Percentiles rank a stretch among this genome's conserved stretches.
phyloP scores from a whole-genome alignment of 1,284 basidiomycete species.

The Boletus semigastroideus region DNA sequence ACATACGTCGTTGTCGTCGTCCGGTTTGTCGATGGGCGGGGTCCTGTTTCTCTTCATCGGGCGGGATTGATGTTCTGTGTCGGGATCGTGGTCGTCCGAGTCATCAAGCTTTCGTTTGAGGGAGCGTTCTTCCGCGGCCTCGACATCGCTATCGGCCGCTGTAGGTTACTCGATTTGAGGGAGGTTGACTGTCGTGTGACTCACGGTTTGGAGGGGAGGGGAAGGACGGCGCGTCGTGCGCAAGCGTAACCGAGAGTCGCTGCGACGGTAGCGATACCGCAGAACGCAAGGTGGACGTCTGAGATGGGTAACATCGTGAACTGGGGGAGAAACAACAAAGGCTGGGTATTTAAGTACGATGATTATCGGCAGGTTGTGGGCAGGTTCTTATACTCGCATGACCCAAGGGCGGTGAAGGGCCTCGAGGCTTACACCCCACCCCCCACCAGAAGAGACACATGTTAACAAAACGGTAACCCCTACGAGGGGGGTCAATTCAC shows the following conservation, averaged over 20 bases:
- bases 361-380: constrained; percentile 22
- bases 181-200: constrained; percentile 30
- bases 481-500: constrained; percentile 7
- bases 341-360: constrained; percentile 25
- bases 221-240: constrained; percentile 38
- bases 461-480: no score
- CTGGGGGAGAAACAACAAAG: not conserved
- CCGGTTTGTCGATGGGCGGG: constrained; percentile 39
- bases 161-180: constrained; percentile 30
- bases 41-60: constrained; percentile 53
- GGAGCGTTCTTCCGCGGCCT: constrained; percentile 33
- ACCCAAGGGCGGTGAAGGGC: constrained; percentile 27
- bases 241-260: constrained; percentile 58
- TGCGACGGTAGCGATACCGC: constrained; percentile 55
- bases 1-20: constrained; percentile 31
- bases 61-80: constrained; percentile 23
- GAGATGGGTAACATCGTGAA: constrained; percentile 32
- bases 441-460: no score
- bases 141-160: constrained; percentile 36
- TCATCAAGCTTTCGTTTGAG: constrained; percentile 44
- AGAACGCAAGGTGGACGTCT: constrained; percentile 48
- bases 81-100: constrained; percentile 30
- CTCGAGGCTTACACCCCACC: no score
- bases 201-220: constrained; percentile 28
- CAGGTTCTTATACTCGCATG: constrained; percentile 30